phyloP scores from a whole-genome alignment of 148 eudicot species.

The Rhododendron mucronatum region DNA sequence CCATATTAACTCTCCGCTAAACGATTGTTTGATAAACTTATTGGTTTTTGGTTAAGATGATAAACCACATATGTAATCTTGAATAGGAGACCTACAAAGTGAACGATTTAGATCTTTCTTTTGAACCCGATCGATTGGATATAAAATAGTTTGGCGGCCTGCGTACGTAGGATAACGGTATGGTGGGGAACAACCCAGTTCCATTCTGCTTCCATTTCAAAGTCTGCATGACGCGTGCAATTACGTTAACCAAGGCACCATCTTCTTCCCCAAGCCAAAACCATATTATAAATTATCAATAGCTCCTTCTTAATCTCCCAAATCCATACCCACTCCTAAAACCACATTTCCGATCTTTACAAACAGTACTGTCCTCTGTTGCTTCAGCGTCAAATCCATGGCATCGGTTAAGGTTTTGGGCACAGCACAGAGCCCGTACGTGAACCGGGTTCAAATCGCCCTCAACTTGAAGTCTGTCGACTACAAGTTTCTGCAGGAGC shows the following conservation, averaged over 20 bases:
- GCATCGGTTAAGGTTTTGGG: conserved; percentile 29
- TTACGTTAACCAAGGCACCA: background rate
- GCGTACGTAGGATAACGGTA: too few relatives aligned
- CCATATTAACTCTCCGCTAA: too few relatives aligned
- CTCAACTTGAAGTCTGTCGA: conserved; percentile 33
- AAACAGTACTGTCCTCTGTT: background rate
- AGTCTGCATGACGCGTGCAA: background rate
- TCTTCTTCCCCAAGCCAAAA: background rate
- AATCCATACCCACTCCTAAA: background rate
- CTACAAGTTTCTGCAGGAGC: conserved; percentile 34
- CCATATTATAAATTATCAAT: background rate
- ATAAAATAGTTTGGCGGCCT: too few relatives aligned
- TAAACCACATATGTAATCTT: too few relatives aligned
- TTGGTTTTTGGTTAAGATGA: too few relatives aligned
- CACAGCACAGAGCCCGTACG: conserved; percentile 23
- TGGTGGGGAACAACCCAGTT: too few relatives aligned
- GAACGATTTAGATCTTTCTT: too few relatives aligned
- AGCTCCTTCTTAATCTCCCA: background rate
- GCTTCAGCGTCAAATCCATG: conserved; percentile 2
- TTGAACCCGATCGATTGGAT: too few relatives aligned
- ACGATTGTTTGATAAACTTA: too few relatives aligned
- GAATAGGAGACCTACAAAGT: too few relatives aligned
- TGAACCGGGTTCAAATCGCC: conserved; percentile 25
- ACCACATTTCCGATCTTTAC: background rate
- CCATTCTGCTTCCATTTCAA: too few relatives aligned